Evolutionary conservation across 2,329 filamentous ascomycete genomes (phyloP).

Genomic region (Chaetomium strumarium): DNA sequence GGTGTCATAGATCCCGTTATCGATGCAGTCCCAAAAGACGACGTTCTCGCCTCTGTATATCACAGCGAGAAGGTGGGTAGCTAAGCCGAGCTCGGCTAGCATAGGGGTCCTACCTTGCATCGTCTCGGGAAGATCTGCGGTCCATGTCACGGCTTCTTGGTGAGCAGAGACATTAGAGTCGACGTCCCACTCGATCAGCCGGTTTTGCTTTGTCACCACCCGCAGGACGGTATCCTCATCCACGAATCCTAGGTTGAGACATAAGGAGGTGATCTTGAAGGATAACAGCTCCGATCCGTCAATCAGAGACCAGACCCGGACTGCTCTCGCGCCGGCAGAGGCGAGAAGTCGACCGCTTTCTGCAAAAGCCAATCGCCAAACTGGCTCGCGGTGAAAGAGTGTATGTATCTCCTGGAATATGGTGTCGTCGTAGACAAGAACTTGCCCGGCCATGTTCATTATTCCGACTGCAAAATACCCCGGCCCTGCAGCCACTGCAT

Average conservation of each 20-base stretch:
- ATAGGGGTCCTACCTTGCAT: constrained; percentile 18
- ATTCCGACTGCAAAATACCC: constrained; percentile 20
- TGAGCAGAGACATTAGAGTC: neutral
- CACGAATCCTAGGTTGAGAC: constrained; percentile 15
- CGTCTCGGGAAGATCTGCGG: constrained; percentile 15
- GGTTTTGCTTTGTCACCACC: constrained; percentile 17
- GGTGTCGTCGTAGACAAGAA: constrained; percentile 22
- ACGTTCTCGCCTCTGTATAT: constrained; percentile 27
- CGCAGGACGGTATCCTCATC: constrained; percentile 18
- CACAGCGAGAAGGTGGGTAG: constrained; percentile 23
- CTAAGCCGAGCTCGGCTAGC: constrained; percentile 13
- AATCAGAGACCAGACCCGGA: constrained; percentile 12
- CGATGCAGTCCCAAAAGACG: constrained; percentile 23
- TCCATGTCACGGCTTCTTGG: constrained; percentile 12
- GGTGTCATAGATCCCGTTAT: constrained; percentile 20
- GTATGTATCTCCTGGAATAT: constrained; percentile 19
- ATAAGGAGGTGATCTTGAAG: constrained; percentile 15
- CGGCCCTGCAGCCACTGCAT: constrained; percentile 1
- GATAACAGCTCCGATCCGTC: constrained; percentile 4
- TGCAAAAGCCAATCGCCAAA: constrained; percentile 21
- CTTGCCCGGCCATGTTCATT: neutral
- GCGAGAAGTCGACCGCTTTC: constrained; percentile 10
- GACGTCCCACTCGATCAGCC: constrained; percentile 20
- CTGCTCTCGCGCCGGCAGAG: neutral
- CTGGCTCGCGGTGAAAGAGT: constrained; percentile 19